Evolutionary conservation across 805 yeast species (phyloP), one percentile per base, ranked within the genome.

Genomic region (Clavispora asparagi): DNA sequence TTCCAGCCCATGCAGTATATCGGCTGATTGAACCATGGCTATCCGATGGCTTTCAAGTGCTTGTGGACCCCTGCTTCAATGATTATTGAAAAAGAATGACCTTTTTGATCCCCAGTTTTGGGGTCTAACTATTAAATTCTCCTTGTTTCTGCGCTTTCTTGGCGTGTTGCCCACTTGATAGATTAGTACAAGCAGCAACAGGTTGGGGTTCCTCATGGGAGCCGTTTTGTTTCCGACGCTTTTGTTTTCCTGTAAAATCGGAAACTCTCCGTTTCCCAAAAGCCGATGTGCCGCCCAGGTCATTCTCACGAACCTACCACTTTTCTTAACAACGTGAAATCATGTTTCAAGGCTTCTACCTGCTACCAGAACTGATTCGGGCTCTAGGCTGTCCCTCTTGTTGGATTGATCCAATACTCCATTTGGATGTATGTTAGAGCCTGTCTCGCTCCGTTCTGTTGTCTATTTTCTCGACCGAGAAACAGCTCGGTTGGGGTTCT

Each of bases 341-440:
- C 25, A 10, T 6, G 37, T 16, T 17, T 17, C 37, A 14, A 17
- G 37, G 37, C 37, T 33, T 25, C 13, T 33, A 4, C 17, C 12
- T 33, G 23, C 37, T 33, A 33, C 23, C 37, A 33, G 37, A 33
- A 33, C 25, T 17, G 37, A 10, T 23, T 5, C n/a, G 4, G 37
- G 37, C 25, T 16, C 42, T 46, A 47, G 56, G 56, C 55, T 48
- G 43, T 51, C 50, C 50, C 46, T 39, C 11, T 44, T 13, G 32
- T 36, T 26, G 39, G 56, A 48, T 39, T 39, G 47, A 47, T 46
- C 43, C 56, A 52, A 52, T 46, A 45, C 54, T 46, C 49, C 41
- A 17, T 19, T 12, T 12, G 37, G 44, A 44, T 46, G 56, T 39
- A 48, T 47, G 54, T 52, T 50, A 45, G 36, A 35, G 41, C 12